phyloP scores from a whole-genome alignment of 169 alveolate species.

The Fabrea salina region DNA sequence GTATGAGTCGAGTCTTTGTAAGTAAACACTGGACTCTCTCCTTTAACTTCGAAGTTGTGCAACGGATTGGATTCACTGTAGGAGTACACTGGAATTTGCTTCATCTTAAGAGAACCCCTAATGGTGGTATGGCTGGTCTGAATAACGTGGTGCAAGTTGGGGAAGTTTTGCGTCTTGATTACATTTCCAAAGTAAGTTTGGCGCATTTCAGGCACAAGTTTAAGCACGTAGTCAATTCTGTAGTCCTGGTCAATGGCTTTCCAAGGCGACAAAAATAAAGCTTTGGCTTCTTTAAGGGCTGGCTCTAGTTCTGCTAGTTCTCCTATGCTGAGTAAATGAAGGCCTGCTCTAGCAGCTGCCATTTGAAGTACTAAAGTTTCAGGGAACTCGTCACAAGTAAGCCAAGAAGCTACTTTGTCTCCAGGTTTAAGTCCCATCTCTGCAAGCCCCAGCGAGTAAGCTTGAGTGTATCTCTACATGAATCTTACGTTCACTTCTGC shows the following conservation, averaged over 20 bases:
- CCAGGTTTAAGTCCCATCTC: conserved; percentile 31
- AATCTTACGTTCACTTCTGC: conserved; percentile 16
- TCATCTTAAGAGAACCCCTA: conserved; percentile 47
- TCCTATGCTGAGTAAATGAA: not conserved
- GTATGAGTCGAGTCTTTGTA: not conserved
- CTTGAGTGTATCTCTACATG: not conserved
- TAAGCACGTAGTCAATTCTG: conserved; percentile 27
- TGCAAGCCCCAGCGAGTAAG: conserved; percentile 20
- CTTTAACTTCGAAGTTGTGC: not conserved
- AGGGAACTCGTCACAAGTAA: conserved; percentile 2
- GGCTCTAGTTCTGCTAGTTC: not conserved
- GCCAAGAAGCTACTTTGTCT: conserved; percentile 24
- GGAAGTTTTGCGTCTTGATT: conserved; percentile 31
- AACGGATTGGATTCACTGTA: not conserved
- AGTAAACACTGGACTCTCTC: not conserved
- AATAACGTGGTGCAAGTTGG: conserved; percentile 36
- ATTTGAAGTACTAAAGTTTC: conserved; percentile 13
- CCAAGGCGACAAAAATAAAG: conserved; percentile 26
- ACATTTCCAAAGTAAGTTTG: conserved; percentile 37
- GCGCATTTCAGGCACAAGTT: conserved; percentile 44
- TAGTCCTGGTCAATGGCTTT: not conserved
- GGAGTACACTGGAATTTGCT: conserved; percentile 49
- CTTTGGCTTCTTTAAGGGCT: not conserved
- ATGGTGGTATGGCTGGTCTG: conserved; percentile 46
- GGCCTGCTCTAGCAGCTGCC: conserved; percentile 21